Evolutionary conservation across 2,329 filamentous ascomycete genomes (phyloP).

Genomic region (Penicillium sp.): DNA sequence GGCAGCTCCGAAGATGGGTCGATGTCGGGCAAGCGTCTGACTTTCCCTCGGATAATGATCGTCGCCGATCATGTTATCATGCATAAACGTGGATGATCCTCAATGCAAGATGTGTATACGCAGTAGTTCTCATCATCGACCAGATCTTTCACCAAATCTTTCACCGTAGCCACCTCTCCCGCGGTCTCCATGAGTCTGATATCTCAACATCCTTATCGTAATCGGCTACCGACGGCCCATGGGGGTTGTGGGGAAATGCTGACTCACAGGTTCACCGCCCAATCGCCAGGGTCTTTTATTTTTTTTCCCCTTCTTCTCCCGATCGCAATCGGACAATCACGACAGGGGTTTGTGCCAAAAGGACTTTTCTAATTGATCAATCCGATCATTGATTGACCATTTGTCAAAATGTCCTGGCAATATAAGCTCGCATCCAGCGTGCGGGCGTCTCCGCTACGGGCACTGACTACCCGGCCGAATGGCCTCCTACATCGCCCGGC

Average conservation of each 20-base stretch:
- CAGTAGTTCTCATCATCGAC: neutral
- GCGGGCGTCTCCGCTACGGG: constrained; percentile 28
- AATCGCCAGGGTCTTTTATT: constrained; percentile 6
- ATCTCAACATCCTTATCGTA: neutral
- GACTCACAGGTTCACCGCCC: constrained; percentile 21
- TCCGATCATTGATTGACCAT: neutral
- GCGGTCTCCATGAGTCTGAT: neutral
- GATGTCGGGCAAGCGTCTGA: neutral
- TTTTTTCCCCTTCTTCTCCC: constrained; percentile 10
- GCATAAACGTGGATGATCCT: neutral
- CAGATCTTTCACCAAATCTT: neutral
- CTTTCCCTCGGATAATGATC: constrained; percentile 3
- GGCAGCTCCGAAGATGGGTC: constrained; percentile 2
- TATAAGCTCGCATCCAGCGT: constrained; percentile 23
- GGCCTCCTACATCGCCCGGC: constrained; percentile 21
- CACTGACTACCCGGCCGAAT: constrained; percentile 25
- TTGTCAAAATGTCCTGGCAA: constrained; percentile 24
- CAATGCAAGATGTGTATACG: neutral
- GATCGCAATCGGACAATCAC: constrained; percentile 3
- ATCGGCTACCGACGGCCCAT: neutral
- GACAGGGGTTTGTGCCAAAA: neutral
- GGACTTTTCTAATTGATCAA: constrained; percentile 6
- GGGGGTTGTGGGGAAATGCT: constrained; percentile 13
- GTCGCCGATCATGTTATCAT: neutral
- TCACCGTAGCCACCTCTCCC: neutral